Evolutionary conservation across 805 yeast genomes (phyloP), one percentile per base, ranked within the genome.

Genomic region (Wickerhamiella qilinensis): DNA sequence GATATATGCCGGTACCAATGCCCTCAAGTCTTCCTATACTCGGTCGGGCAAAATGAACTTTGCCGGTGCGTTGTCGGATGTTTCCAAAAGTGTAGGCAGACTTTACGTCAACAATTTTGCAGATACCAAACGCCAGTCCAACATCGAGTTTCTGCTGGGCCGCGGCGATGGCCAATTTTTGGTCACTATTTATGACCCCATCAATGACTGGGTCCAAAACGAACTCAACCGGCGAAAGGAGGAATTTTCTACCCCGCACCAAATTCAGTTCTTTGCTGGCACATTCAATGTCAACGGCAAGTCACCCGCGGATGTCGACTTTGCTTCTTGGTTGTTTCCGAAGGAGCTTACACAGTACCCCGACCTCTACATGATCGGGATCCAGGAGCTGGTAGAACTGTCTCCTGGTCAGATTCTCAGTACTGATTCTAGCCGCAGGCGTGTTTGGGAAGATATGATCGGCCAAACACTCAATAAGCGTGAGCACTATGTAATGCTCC

Each of bases 1-100:
- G 55, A 88, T 91, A 15, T 91, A 91, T 58, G 88, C 98, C 0
- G 97, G 98, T 21, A 91, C 99, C 0, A 93, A 93, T 43, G 99
- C 99, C 0, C 65, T 91, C 44, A 91, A 91, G 57, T 82, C 95
- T 0, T 84, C 95, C 3, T 91, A 80, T 53, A 82, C 97, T 1
- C 71, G 99, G 54, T 77, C 82, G 21, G 98, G 98, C 19, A 88
- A 86, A 52, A 85, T 86, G 96, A 84, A 88, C 33, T 61, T 91
- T 39, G 97, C 97, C 0, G 96, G 97, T 27, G 95, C 96, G 0
- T 59, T 91, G n/a, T 80, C 94, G 0, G 99, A 91, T 60, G 95
- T 93, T 3, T 85, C 97, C 1, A 91, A 91, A 58, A 83, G 95
- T 0, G 94, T 91, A 7, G 77, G 93, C 31, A 68, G 99, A 58